These are phyloP conservation scores for Capronia epimyces DNA, from an alignment of 2,329 filamentous ascomycete genomes.

Conservation along the genomic window DNA sequence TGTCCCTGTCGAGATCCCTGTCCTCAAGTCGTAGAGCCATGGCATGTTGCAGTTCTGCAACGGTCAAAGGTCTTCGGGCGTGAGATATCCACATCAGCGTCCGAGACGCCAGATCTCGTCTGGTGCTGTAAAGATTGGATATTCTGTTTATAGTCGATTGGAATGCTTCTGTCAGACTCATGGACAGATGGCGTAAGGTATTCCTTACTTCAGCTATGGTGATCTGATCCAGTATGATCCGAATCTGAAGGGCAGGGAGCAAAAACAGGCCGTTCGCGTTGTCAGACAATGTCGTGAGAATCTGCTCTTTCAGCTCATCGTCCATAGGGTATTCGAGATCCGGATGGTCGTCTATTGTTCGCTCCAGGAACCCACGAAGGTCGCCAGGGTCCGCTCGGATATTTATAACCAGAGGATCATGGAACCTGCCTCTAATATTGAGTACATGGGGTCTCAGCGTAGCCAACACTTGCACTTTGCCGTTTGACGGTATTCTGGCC, in stretches of 20 bases:
- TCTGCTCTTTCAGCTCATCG: slow-evolving; percentile 24
- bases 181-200: slow-evolving; percentile 28
- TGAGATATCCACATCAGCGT: slow-evolving; percentile 33
- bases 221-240: slow-evolving; percentile 30
- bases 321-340: slow-evolving; percentile 28
- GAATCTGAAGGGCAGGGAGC: slow-evolving; percentile 33
- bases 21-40: slow-evolving; percentile 30
- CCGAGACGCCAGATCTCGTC: slow-evolving; percentile 29
- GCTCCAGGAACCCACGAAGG: slow-evolving; percentile 26
- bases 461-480: slow-evolving; percentile 21
- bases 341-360: slow-evolving; percentile 25
- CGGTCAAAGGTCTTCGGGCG: slow-evolving; percentile 28
- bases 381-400: slow-evolving; percentile 24
- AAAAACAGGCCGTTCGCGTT: slow-evolving; percentile 33
- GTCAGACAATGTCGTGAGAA: slow-evolving; percentile 28
- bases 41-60: slow-evolving; percentile 32
- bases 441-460: slow-evolving; percentile 26
- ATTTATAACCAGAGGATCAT: slow-evolving; percentile 17
- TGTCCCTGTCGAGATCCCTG: slow-evolving; percentile 29
- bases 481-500: slow-evolving; percentile 13
- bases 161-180: slow-evolving; percentile 30
- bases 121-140: slow-evolving; percentile 23
- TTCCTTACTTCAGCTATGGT: slow-evolving; percentile 32
- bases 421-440: slow-evolving; percentile 12
- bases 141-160: slow-evolving; percentile 31